Evolutionary conservation across 805 yeast genomes (phyloP), one percentile per base, ranked within the genome.

Genomic region (Candida hungchunana): DNA sequence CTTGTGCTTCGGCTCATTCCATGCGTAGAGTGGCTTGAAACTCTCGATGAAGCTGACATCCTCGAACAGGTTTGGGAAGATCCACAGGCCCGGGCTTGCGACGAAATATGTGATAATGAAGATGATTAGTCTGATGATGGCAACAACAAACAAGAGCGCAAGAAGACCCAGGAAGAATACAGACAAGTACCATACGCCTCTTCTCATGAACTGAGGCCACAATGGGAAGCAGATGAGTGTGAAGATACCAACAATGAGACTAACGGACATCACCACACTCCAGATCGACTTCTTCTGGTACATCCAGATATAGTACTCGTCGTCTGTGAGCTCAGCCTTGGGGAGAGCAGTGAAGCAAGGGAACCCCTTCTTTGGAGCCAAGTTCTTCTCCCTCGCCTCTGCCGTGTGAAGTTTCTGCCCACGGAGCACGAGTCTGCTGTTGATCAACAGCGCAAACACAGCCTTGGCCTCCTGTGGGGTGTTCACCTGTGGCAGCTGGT

Each of bases 21-120:
- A 51, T 14, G 41, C 93, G 55, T 83, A 93, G n/a, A 81, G 48
- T 4, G 98, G 98, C 47, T 71, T 71, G 67, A 93, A 93, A 67
- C 95, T 83, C 40, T 90, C 97, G 42, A 90, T 55, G 45, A 93
- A 82, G 17, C 97, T 96, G 51, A 94, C 89, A 56, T 93, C 98
- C 44, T 81, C 98, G 62, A 89, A 93, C 55, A 93, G 69, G 57
- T 90, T 90, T 38, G 98, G 98, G 71, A 87, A 90, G 31, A 93
- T 58, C 98, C 98, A 93, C 57, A 93, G 71, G n/a, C 95, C 95
- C 28, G 77, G 77, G 7, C 77, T 74, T 38, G 72, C 63, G 1
- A 74, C 60, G 31, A 80, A 63, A 46, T 73, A 71, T 0, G 88
- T 73, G 34, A 82, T 48, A 18, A 71, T 48, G 50, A 78, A 86